A percentile compares a stretch with the other conserved stretches of the same genome.
Conservation (phyloP, 176 grass and related monocot genomes). For the bread wheat (Triticum aestivum) region DNA sequence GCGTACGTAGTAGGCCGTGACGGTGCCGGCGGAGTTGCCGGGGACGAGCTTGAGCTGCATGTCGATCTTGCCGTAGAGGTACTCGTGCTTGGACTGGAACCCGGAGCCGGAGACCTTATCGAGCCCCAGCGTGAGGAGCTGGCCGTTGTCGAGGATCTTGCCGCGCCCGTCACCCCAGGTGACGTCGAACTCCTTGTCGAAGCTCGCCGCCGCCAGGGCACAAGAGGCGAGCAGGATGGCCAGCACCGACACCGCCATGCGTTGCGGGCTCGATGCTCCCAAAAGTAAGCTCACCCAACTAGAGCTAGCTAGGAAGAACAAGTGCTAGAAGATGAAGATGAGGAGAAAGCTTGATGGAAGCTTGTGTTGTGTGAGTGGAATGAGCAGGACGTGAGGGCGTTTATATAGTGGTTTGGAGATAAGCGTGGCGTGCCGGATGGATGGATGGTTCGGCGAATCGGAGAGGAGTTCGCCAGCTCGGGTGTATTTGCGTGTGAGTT, state of each 20-base stretch:
- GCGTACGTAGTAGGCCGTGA: constrained; percentile 77
- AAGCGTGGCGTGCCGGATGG: no score
- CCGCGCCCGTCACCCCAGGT: constrained; percentile 32
- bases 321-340: neutral
- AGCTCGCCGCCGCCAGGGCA: constrained; percentile 36
- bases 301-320: no score
- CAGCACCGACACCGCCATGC: constrained; percentile 1
- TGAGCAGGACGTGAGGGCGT: no score
- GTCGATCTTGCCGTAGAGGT: constrained; percentile 90
- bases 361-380: no score
- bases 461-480: no score
- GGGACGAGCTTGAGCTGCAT: constrained; percentile 86
- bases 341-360: neutral
- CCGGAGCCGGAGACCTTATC: constrained; percentile 69
- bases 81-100: constrained; percentile 84
- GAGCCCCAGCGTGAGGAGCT: constrained; percentile 59
- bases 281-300: neutral
- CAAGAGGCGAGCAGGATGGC: neutral
- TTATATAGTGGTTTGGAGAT: neutral
- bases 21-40: constrained; percentile 86
- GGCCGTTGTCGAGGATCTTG: neutral
- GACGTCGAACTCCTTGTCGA: constrained; percentile 70
- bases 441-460: no score
- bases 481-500: no score
- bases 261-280: no score